A percentile compares a stretch with the other conserved stretches of the same genome.
Conservation (phyloP, 139 green algal genomes). For the Axilococcus clingmanii region DNA sequence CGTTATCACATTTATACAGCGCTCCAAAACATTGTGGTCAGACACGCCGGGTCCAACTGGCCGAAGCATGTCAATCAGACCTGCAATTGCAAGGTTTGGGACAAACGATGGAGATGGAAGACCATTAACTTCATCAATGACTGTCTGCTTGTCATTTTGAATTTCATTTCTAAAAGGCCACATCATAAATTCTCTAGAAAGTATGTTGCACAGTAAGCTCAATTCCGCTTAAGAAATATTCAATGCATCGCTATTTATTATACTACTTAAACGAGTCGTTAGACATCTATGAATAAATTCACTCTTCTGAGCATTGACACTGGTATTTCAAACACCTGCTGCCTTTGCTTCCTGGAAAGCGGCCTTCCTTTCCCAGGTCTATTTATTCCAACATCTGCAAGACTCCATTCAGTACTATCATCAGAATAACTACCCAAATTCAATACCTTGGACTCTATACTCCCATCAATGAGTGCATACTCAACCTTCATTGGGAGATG, state of each 20-base stretch:
- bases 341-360: constrained; percentile 42
- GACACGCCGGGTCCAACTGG: background rate
- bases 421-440: constrained; percentile 16
- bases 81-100: background rate
- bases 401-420: constrained; percentile 28
- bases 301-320: constrained; percentile 30
- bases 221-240: too few species aligned
- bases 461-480: constrained; percentile 7
- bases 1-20: background rate
- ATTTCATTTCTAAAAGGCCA: too few species aligned
- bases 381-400: constrained; percentile 57
- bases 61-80: background rate
- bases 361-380: constrained; percentile 39
- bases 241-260: too few species aligned
- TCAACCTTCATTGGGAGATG: constrained; percentile 48
- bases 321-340: constrained; percentile 24
- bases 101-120: background rate
- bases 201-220: too few species aligned
- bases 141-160: too few species aligned
- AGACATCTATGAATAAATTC: constrained; percentile 60
- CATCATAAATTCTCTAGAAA: too few species aligned
- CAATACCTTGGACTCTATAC: background rate
- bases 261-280: too few species aligned
- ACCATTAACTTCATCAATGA: too few species aligned
- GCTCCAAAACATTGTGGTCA: background rate